phyloP scores from a whole-genome alignment of 768 basidiomycete genomes.

The Leccinum truebloodii region DNA sequence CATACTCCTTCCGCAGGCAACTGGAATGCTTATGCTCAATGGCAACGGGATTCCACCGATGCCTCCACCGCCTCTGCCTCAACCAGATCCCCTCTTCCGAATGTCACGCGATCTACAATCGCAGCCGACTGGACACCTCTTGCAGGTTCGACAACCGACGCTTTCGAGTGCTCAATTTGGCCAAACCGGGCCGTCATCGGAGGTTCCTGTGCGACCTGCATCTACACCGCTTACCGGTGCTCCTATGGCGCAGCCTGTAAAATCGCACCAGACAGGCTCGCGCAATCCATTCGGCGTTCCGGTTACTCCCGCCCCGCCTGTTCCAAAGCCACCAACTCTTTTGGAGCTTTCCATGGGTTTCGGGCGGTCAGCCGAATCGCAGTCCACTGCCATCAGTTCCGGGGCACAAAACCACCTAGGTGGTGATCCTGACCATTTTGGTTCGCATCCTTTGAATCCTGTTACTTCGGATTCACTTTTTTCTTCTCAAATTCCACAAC shows the following conservation, averaged over 20 bases:
- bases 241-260: conserved; percentile 61
- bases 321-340: conserved; percentile 78
- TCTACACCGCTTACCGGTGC: conserved; percentile 69
- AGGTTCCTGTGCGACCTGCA: conserved; percentile 58
- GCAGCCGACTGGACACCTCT: conserved; percentile 12
- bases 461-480: conserved; percentile 50
- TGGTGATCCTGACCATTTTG: conserved; percentile 15
- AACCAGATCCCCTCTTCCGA: conserved; percentile 15
- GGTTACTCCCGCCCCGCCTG: conserved; percentile 55
- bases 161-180: conserved; percentile 9
- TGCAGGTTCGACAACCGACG: conserved; percentile 12
- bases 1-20: conserved; percentile 64
- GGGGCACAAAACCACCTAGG: conserved; percentile 26
- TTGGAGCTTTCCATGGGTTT: conserved; percentile 70
- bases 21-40: conserved; percentile 53
- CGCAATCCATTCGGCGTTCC: conserved; percentile 93
- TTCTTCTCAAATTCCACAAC: conserved; percentile 48
- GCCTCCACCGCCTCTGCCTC: conserved; percentile 12
- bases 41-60: conserved; percentile 21
- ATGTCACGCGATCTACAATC: conserved; percentile 13
- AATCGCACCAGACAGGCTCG: conserved; percentile 89
- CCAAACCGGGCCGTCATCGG: conserved; percentile 8
- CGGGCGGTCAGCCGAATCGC: conserved; percentile 30
- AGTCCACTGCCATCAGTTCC: conserved; percentile 32
- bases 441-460: conserved; percentile 25